Evolutionary conservation across 2,329 filamentous ascomycete genomes (phyloP).

Genomic region (Cryoendolithus antarcticus): DNA sequence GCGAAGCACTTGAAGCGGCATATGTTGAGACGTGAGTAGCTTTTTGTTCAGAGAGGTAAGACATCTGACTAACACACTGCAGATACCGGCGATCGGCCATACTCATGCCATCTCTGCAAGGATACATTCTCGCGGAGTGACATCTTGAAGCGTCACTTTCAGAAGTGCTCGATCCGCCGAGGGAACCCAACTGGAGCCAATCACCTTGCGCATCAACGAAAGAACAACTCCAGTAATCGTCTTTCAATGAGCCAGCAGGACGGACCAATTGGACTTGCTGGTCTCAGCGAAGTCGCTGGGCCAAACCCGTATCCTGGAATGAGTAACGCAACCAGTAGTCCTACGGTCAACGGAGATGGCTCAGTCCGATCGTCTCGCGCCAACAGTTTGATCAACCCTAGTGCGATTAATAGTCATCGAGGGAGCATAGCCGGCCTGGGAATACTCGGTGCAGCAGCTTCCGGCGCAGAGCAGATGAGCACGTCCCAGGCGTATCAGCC

Average conservation of each 20-base stretch:
- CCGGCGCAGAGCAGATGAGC: conserved; percentile 16
- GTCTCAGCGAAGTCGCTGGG: conserved; percentile 20
- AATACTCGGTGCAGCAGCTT: conserved; percentile 18
- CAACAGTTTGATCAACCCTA: conserved; percentile 36
- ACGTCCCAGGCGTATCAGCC: conserved; percentile 18
- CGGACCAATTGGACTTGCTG: conserved; percentile 23
- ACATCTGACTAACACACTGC: conserved; percentile 24
- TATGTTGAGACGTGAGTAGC: conserved; percentile 81
- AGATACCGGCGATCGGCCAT: conserved; percentile 97
- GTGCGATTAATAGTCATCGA: conserved; percentile 18
- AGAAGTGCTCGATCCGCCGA: conserved; percentile 93
- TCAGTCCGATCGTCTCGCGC: conserved; percentile 37
- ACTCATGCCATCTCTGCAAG: conserved; percentile 95
- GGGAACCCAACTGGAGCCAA: conserved; percentile 92
- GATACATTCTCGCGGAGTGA: conserved; percentile 97
- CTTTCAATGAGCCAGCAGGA: conserved; percentile 25
- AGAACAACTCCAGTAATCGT: conserved; percentile 32
- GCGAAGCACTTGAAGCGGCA: conserved; percentile 96
- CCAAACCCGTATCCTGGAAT: conserved; percentile 16
- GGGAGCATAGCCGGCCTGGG: conserved; percentile 21
- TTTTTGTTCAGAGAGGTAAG: neutral
- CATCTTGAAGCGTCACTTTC: conserved; percentile 96
- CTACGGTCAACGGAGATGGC: conserved; percentile 28
- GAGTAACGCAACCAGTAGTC: conserved; percentile 18
- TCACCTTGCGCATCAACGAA: conserved; percentile 64